Evolutionary conservation across 1,284 basidiomycete species (phyloP).

Genomic region (Malassezia japonica): DNA sequence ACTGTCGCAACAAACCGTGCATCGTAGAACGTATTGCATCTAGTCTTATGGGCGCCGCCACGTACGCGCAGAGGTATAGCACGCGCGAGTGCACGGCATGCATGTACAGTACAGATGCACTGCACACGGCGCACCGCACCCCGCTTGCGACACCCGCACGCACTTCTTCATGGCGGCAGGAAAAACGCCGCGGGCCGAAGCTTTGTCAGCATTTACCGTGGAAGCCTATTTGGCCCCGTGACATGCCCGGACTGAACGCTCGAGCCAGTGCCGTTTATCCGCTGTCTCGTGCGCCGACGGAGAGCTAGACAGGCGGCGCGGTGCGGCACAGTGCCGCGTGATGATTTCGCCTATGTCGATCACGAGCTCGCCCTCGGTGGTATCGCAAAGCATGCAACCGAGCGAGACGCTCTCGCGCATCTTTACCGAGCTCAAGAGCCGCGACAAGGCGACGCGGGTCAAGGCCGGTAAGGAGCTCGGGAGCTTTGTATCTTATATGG

Average conservation of each 20-base stretch:
- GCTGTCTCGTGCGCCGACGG: background rate
- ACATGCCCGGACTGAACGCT: constrained; percentile 3
- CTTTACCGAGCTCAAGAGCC: constrained; percentile 36
- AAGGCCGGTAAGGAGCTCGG: constrained; percentile 39
- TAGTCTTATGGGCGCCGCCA: too few species aligned
- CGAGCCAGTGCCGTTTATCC: constrained; percentile 8
- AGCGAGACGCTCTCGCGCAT: constrained; percentile 38
- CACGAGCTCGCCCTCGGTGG: constrained; percentile 5
- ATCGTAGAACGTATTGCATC: too few species aligned
- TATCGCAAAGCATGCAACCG: constrained; percentile 23
- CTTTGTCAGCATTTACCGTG: background rate
- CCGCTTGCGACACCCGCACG: too few species aligned
- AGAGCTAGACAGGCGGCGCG: background rate
- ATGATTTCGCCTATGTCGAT: constrained; percentile 12
- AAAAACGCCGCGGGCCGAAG: background rate
- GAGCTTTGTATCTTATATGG: constrained; percentile 27
- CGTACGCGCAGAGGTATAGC: too few species aligned
- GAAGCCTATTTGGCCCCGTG: background rate
- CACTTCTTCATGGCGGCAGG: too few species aligned
- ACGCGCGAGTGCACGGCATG: too few species aligned
- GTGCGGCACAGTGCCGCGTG: background rate
- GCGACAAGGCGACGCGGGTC: constrained; percentile 23
- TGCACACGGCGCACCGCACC: too few species aligned
- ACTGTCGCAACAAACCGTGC: too few species aligned
- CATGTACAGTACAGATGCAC: too few species aligned